phyloP scores from a whole-genome alignment of 352 stramenopile species.

The Aphanomyces invadans region DNA sequence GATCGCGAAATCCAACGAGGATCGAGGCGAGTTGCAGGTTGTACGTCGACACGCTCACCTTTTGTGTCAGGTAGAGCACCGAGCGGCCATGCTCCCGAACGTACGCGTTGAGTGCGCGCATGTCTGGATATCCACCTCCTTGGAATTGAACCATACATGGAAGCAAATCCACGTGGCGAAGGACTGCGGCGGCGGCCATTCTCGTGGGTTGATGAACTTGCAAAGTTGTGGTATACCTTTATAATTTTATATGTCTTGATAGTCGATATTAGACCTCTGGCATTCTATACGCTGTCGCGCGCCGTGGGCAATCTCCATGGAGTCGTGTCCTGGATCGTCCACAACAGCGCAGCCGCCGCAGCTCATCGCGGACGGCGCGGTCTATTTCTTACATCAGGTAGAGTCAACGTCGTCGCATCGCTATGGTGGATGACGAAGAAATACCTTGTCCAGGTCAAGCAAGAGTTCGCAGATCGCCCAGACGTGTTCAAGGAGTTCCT shows the following conservation, averaged over 20 bases:
- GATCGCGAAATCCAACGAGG: not conserved
- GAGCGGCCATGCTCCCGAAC: not conserved
- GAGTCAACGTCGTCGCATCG: too few relatives aligned
- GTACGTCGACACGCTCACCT: not conserved
- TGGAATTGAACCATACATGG: not conserved
- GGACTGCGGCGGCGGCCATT: not conserved
- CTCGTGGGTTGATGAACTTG: not conserved
- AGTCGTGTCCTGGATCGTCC: too few relatives aligned
- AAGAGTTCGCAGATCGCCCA: constrained; percentile 97
- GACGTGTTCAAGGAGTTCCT: constrained; percentile 99
- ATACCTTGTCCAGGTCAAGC: constrained; percentile 97
- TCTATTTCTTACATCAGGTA: not conserved
- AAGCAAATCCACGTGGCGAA: not conserved
- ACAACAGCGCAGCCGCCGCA: too few relatives aligned
- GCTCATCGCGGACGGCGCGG: too few relatives aligned
- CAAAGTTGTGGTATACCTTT: too few relatives aligned
- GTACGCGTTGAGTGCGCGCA: not conserved
- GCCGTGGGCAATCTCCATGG: too few relatives aligned
- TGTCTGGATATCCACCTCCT: not conserved
- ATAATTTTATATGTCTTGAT: too few relatives aligned
- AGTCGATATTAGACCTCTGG: too few relatives aligned
- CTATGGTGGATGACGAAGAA: too few relatives aligned
- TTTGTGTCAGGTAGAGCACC: not conserved
- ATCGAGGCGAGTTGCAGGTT: not conserved
- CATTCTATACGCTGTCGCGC: too few relatives aligned